Percentiles rank a stretch among this genome's conserved stretches.
These are phyloP conservation scores for Omphalotus guepiniiformis DNA, from an alignment of 768 basidiomycete genomes.

Conservation along the genomic window DNA sequence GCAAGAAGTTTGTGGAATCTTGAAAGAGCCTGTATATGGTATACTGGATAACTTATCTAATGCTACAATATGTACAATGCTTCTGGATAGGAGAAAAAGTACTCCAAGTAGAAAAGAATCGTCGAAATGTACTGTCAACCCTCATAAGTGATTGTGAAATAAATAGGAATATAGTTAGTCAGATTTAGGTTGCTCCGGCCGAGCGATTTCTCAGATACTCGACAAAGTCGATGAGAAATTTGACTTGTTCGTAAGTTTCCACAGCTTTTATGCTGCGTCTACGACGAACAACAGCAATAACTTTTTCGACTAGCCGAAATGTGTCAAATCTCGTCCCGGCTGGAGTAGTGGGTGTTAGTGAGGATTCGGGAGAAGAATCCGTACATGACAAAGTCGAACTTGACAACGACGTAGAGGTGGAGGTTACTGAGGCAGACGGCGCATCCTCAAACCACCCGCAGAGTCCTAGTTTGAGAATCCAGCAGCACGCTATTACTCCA, in stretches of 20 bases:
- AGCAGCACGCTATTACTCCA: conserved; percentile 87
- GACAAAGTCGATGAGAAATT: conserved; percentile 75
- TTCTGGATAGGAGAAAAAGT: neutral
- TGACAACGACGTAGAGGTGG: neutral
- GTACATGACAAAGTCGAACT: neutral
- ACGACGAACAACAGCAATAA: conserved; percentile 67
- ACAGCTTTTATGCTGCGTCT: conserved; percentile 86
- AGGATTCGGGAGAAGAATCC: neutral
- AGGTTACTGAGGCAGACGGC: conserved; percentile 9
- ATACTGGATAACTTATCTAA: neutral
- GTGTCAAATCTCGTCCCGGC: too few relatives aligned
- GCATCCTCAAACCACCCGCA: conserved; percentile 57
- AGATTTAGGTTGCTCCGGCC: too few relatives aligned
- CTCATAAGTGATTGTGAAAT: too few relatives aligned
- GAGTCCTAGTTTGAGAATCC: conserved; percentile 90
- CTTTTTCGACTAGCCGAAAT: conserved; percentile 65
- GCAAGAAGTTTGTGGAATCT: too few relatives aligned
- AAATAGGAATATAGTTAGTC: too few relatives aligned
- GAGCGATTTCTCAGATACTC: conserved; percentile 53
- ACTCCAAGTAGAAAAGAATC: neutral
- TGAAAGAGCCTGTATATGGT: conserved; percentile 1
- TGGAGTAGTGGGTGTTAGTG: conserved; percentile 14
- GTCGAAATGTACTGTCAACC: neutral
- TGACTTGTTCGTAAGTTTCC: conserved; percentile 92
- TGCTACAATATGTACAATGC: conserved; percentile 1